These are phyloP conservation scores for Erucastrum elatum DNA, from an alignment of 345 rosid species.

Conservation along the genomic window DNA sequence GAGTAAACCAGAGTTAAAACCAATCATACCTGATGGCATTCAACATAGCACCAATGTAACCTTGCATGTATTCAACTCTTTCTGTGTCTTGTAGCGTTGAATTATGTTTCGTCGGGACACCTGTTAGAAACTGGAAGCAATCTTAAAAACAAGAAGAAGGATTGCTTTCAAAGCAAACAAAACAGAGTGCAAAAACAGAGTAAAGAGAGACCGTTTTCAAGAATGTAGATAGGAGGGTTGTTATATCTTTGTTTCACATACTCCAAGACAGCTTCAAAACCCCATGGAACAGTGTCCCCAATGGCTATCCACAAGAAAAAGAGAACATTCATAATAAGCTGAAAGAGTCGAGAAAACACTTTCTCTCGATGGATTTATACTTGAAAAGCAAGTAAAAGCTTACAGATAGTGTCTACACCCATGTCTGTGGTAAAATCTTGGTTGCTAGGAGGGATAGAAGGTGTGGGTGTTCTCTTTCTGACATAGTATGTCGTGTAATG, in stretches of 20 bases:
- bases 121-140: slow-evolving; percentile 12
- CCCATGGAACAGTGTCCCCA: slow-evolving; percentile 36
- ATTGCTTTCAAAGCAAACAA: not conserved
- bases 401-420: slow-evolving; percentile 36
- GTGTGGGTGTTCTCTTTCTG: slow-evolving; percentile 32
- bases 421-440: slow-evolving; percentile 47
- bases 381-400: slow-evolving; percentile 20
- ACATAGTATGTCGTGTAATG: slow-evolving; percentile 39
- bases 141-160: not conserved
- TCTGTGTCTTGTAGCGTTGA: slow-evolving; percentile 42
- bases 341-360: not conserved
- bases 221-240: slow-evolving; percentile 52
- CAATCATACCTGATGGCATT: slow-evolving; percentile 44
- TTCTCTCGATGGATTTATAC: not conserved
- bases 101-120: slow-evolving; percentile 25
- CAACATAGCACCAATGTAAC: slow-evolving; percentile 44
- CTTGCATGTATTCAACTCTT: slow-evolving; percentile 40
- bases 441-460: slow-evolving; percentile 4
- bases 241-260: slow-evolving; percentile 43
- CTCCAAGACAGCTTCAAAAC: slow-evolving; percentile 40
- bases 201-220: slow-evolving; percentile 46
- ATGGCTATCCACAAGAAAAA: slow-evolving; percentile 18
- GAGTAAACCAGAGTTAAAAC: not conserved
- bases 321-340: not conserved
- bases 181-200: not conserved